phyloP scores from a whole-genome alignment of 192 early-diverging fungal species.

The Coemansia brasiliensis region DNA sequence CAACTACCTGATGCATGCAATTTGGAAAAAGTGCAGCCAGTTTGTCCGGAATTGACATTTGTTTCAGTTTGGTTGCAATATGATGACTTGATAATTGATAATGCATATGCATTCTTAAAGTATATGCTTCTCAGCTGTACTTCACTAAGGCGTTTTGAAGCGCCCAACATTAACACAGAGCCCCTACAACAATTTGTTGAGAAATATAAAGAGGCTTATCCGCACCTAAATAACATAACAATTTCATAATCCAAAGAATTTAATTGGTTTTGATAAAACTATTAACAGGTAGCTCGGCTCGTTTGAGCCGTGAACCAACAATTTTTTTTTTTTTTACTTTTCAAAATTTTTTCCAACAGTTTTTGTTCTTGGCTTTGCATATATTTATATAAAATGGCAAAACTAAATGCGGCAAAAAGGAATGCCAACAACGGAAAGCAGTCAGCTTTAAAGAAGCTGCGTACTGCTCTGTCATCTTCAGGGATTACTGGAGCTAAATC shows the following conservation, averaged over 20 bases:
- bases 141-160: neutral
- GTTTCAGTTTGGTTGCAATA: too few relatives aligned
- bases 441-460: slow-evolving; percentile 84
- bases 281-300: neutral
- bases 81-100: too few relatives aligned
- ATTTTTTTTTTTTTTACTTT: neutral
- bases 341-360: too few relatives aligned
- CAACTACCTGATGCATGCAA: too few relatives aligned
- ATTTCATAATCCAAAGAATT: neutral
- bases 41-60: too few relatives aligned
- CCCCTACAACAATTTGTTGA: neutral
- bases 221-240: neutral
- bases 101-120: neutral
- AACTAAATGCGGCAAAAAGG: slow-evolving; percentile 12
- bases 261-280: neutral
- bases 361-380: neutral
- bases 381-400: slow-evolving; percentile 1
- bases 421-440: slow-evolving; percentile 21
- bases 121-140: neutral
- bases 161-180: too few relatives aligned
- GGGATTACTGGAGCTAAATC: slow-evolving; percentile 75
- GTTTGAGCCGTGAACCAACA: neutral
- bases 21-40: too few relatives aligned
- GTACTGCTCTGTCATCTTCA: slow-evolving; percentile 70
- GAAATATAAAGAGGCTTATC: neutral